phyloP scores from a whole-genome alignment of 495 filamentous ascomycete species.

The Delitschia confertaspora region DNA sequence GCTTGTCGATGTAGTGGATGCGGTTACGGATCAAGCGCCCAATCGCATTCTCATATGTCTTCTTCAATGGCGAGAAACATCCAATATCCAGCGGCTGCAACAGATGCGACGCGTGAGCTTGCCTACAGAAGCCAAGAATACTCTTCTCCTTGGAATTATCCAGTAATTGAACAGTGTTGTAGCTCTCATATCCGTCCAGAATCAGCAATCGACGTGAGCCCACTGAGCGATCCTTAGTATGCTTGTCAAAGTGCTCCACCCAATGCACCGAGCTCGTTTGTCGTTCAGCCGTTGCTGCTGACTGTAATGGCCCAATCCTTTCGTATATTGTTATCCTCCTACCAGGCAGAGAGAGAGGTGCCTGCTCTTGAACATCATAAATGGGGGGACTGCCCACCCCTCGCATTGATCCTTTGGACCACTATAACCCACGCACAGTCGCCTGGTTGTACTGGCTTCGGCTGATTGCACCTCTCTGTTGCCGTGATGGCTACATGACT shows the following conservation, averaged over 20 bases:
- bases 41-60: not conserved
- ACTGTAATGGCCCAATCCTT: slow-evolving; percentile 11
- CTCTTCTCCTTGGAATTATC: slow-evolving; percentile 22
- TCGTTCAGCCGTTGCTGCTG: slow-evolving; percentile 19
- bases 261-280: slow-evolving; percentile 13
- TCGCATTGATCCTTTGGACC: slow-evolving; percentile 32
- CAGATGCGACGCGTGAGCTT: not conserved
- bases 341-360: slow-evolving; percentile 23
- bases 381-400: slow-evolving; percentile 10
- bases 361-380: slow-evolving; percentile 16
- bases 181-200: slow-evolving; percentile 27
- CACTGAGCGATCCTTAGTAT: slow-evolving; percentile 5
- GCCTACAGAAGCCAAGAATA: slow-evolving; percentile 26
- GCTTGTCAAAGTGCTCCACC: slow-evolving; percentile 14
- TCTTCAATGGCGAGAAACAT: not conserved
- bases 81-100: not conserved
- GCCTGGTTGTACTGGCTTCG: slow-evolving; percentile 30
- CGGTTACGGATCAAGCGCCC: not conserved
- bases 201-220: slow-evolving; percentile 30
- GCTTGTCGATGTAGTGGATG: slow-evolving; percentile 10
- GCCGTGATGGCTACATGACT: slow-evolving; percentile 6
- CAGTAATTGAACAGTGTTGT: slow-evolving; percentile 25
- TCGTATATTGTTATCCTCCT: slow-evolving; percentile 17
- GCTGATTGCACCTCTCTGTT: slow-evolving; percentile 19
- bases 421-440: slow-evolving; percentile 37